phyloP scores from a whole-genome alignment of 371 early-diverging fungal genomes.

The Mortierella sp. region DNA sequence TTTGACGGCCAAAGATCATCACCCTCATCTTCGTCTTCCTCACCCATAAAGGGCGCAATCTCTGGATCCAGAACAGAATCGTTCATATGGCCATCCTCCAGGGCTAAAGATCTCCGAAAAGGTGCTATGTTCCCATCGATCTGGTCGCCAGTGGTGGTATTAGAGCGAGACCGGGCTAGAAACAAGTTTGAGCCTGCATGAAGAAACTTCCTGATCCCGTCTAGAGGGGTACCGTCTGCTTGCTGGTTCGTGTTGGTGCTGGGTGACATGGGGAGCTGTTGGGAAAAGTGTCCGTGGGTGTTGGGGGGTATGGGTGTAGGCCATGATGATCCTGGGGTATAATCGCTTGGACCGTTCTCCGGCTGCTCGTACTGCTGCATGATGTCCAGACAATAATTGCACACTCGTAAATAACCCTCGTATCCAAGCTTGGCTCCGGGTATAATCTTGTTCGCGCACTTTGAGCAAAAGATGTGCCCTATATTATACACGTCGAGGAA shows the following conservation, averaged over 20 bases:
- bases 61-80: constrained; percentile 70
- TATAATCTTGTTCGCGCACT: constrained; percentile 84
- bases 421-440: constrained; percentile 80
- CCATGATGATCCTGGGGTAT: constrained; percentile 36
- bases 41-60: constrained; percentile 68
- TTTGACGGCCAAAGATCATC: constrained; percentile 51
- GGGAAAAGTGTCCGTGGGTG: constrained; percentile 23
- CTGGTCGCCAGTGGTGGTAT: constrained; percentile 59
- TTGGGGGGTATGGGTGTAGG: constrained; percentile 22
- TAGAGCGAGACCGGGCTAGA: constrained; percentile 67
- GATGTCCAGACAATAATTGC: constrained; percentile 79
- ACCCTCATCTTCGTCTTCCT: constrained; percentile 73
- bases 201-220: constrained; percentile 57
- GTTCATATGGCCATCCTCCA: constrained; percentile 43
- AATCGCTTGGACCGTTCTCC: constrained; percentile 30
- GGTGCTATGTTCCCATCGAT: constrained; percentile 40
- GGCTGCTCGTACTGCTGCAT: constrained; percentile 66
- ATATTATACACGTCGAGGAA: neutral
- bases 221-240: constrained; percentile 47
- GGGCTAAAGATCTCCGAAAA: constrained; percentile 43
- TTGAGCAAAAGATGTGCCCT: constrained; percentile 87
- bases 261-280: constrained; percentile 29
- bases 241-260: constrained; percentile 26
- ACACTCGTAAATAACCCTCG: constrained; percentile 82
- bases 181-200: constrained; percentile 57